These are phyloP conservation scores for Aspergillus conjunctus DNA, from an alignment of 495 filamentous ascomycete genomes.

Conservation along the genomic window DNA sequence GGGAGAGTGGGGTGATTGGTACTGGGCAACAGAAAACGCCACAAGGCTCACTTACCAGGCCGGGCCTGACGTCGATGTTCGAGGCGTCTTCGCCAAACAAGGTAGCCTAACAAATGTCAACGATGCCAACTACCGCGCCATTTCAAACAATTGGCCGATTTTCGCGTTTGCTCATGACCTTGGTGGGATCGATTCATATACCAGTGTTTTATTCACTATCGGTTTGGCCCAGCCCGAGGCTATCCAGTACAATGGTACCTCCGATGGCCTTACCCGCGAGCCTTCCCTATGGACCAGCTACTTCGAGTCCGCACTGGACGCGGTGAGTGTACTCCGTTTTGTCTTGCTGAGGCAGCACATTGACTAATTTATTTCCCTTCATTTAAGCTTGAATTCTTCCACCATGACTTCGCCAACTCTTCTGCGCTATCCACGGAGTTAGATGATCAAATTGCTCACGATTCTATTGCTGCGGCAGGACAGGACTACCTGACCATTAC, in stretches of 20 bases:
- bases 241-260: constrained; percentile 53
- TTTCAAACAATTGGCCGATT: constrained; percentile 54
- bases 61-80: constrained; percentile 51
- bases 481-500: constrained; percentile 79
- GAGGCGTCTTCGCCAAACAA: constrained; percentile 45
- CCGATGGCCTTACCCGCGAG: constrained; percentile 32
- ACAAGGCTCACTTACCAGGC: constrained; percentile 49
- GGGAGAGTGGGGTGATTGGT: constrained; percentile 63
- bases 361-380: not conserved
- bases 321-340: constrained; percentile 32
- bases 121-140: constrained; percentile 56
- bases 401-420: constrained; percentile 49
- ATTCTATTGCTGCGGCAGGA: constrained; percentile 52
- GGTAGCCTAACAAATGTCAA: constrained; percentile 48
- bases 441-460: constrained; percentile 49
- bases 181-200: constrained; percentile 44
- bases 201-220: constrained; percentile 52
- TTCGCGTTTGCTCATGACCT: constrained; percentile 58
- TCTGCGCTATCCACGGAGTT: constrained; percentile 39
- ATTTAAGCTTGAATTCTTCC: constrained; percentile 52
- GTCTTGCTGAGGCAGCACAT: not conserved
- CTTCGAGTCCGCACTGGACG: constrained; percentile 49
- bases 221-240: constrained; percentile 56
- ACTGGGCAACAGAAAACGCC: constrained; percentile 52
- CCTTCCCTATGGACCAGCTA: constrained; percentile 60